These are phyloP conservation scores for Boletales sp. DNA, from an alignment of 768 basidiomycete genomes.

Conservation along the genomic window DNA sequence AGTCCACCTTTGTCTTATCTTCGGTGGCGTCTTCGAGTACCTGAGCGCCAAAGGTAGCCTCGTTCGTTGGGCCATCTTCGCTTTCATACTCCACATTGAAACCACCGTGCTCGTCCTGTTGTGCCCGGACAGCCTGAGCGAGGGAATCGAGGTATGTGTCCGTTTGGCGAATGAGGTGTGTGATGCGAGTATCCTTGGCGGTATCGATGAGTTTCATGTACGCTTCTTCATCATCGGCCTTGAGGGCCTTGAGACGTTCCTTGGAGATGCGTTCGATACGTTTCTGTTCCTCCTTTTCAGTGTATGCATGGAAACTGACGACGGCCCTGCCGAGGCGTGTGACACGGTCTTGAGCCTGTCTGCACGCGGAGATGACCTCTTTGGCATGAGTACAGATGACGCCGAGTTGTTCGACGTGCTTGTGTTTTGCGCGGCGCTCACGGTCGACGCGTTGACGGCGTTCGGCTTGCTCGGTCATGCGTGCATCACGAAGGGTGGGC, in stretches of 20 bases:
- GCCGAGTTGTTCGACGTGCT: conserved; percentile 90
- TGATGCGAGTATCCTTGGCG: conserved; percentile 98
- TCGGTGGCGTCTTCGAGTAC: conserved; percentile 56
- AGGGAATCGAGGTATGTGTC: conserved; percentile 93
- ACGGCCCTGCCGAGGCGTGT: conserved; percentile 70
- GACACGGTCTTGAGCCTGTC: conserved; percentile 61
- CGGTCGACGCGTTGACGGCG: conserved; percentile 89
- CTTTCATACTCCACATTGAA: conserved; percentile 42
- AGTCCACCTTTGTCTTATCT: conserved; percentile 80
- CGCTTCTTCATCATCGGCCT: conserved; percentile 98
- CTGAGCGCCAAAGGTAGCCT: conserved; percentile 89
- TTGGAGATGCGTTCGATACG: conserved; percentile 93
- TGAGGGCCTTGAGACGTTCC: conserved; percentile 96
- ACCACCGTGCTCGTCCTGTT: conserved; percentile 70
- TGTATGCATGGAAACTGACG: conserved; percentile 77
- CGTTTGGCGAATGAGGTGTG: conserved; percentile 91
- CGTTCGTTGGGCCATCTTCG: conserved; percentile 74
- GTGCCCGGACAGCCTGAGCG: conserved; percentile 88
- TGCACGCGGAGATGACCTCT: conserved; percentile 65
- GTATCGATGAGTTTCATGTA: conserved; percentile 99
- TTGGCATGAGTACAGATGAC: conserved; percentile 83
- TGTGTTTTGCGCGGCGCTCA: conserved; percentile 91
- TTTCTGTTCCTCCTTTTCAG: conserved; percentile 98
- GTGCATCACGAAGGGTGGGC: conserved; percentile 83
- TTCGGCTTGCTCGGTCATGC: conserved; percentile 85